Evolutionary conservation across 352 stramenopile species (phyloP), one percentile per base, ranked within the genome.

Genomic region (Halophytophthora polymorphica): DNA sequence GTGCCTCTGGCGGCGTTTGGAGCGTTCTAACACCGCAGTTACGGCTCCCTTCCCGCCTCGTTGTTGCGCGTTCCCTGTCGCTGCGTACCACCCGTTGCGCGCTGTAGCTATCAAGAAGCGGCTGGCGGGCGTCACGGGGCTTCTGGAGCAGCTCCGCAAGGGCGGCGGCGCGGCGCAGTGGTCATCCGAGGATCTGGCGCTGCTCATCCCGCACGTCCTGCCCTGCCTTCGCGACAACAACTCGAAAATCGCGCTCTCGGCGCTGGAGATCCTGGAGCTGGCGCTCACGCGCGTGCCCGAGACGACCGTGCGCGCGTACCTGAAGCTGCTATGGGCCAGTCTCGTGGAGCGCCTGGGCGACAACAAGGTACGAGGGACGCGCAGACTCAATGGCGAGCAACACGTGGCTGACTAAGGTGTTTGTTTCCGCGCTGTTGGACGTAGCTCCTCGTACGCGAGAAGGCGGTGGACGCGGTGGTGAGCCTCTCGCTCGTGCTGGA

Each of bases 201-300:
- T 58, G 21, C 50, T 92, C 6, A 47, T 92, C 0, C 56, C 77
- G 18, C 69, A 79, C 21, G 67, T 90, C 1, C 47, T 90, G 46
- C 67, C 69, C n/a, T 91, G 80, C 59, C 63, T 94, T 44, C 67
- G 74, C 39, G 84, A 93, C 53, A 76, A 93, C 66, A 94, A 94
- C 66, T 85, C 82, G 23, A 94, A 94, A 57, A 74, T 94, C 25
- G 69, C 81, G 21, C 54, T 76, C 18, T 71, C 71, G 2, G 71
- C 79, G 46, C 71, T 94, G 49, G 70, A 88, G 45, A 81, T 84
- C 28, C 58, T 90, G 19, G 71, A 79, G 28, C 39, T 86, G 21
- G 21, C 90, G 50, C 53, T 92, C 19, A 38, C 54, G 18, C 69
- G 61, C 37, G 69, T 86, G 47, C 33, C 72, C 2, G 70, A 86